Evolutionary conservation across 1,284 basidiomycete genomes (phyloP).

Genomic region (Xanthoconium separans): DNA sequence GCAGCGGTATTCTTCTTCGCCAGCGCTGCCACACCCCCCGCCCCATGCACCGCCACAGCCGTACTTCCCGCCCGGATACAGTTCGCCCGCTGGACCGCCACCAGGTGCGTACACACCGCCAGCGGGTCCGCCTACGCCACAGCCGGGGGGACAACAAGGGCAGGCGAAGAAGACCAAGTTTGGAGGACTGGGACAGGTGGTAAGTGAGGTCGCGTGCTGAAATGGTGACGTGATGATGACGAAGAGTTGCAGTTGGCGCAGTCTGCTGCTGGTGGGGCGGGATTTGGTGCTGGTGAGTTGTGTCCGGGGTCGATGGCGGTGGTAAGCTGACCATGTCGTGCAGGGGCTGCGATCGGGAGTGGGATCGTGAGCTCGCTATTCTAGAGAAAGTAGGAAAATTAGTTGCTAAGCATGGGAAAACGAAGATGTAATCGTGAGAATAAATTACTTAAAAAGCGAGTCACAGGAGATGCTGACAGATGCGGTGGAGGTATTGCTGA

Average conservation of each 20-base stretch:
- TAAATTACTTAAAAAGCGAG: slow-evolving; percentile 16
- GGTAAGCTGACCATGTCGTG: not conserved
- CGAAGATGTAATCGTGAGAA: slow-evolving; percentile 22
- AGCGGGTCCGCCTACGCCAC: slow-evolving; percentile 30
- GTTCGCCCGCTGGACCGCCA: slow-evolving; percentile 23
- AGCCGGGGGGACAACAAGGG: slow-evolving; percentile 39
- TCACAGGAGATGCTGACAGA: slow-evolving; percentile 33
- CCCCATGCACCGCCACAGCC: slow-evolving; percentile 22
- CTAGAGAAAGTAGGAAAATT: slow-evolving; percentile 19
- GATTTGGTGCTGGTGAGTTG: slow-evolving; percentile 57
- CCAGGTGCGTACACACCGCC: slow-evolving; percentile 32
- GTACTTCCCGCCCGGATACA: slow-evolving; percentile 27
- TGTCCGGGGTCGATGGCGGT: not conserved
- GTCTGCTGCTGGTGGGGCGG: slow-evolving; percentile 58
- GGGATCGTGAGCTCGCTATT: slow-evolving; percentile 49
- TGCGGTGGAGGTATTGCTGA: slow-evolving; percentile 22
- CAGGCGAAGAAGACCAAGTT: slow-evolving; percentile 60
- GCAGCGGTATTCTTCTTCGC: slow-evolving; percentile 19
- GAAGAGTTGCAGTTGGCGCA: slow-evolving; percentile 46
- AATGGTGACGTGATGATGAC: not conserved
- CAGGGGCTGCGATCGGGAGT: slow-evolving; percentile 46
- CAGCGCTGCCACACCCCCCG: slow-evolving; percentile 24
- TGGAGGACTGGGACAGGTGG: slow-evolving; percentile 58
- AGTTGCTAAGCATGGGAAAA: slow-evolving; percentile 24
- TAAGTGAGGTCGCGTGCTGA: slow-evolving; percentile 30